Evolutionary conservation across 2,329 filamentous ascomycete genomes (phyloP), one percentile per base, ranked within the genome.

Genomic region (Conoideocrella luteorostrata): DNA sequence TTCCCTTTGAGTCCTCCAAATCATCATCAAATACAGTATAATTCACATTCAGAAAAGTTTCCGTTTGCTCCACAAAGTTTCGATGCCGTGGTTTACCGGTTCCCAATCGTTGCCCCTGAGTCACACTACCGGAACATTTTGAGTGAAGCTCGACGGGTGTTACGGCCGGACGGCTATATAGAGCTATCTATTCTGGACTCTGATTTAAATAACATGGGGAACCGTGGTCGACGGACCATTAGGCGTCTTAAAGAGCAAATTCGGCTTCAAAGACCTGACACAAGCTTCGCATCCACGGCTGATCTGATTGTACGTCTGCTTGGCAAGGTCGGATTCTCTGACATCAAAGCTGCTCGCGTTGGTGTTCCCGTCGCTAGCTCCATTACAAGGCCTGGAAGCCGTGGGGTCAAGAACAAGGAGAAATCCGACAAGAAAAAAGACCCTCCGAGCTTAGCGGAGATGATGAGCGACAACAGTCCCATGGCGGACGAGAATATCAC

Each of bases 401-500:
- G 45, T 9, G 48, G 40, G 5, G 21, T 37, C 3, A 49, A 50
- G 30, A 43, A 44, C n/a, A 56, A 52, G 17, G 41, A 47, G 7
- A n/a, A 38, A 17, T 32, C 38, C 15, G 46, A 40, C 5, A 53
- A 61, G 35, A 62, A 61, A 46, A 69, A 64, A 30, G 56, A 78
- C 32, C 70, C 77, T 42, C 68, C 74, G 17, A 78, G 71, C 50
- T 68, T 89, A 2, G 80, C 81, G 1, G 85, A 89, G 56, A 80
- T 88, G 66, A 84, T 88, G 64, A 80, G 75, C 23, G 82, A 88
- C 51, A 74, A 82, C 28, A 77, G 78, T n/a, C 72, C 79, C 0
- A 70, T 77, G 12, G 84, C 85, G 18, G 88, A 95, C 52, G 87
- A 89, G 57, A 84, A 81, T 52, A 95, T 97, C 58, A 88, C 88